These are phyloP conservation scores for Adiantum capillusveneris DNA, from an alignment of 75 land plant genomes.

Conservation along the genomic window DNA sequence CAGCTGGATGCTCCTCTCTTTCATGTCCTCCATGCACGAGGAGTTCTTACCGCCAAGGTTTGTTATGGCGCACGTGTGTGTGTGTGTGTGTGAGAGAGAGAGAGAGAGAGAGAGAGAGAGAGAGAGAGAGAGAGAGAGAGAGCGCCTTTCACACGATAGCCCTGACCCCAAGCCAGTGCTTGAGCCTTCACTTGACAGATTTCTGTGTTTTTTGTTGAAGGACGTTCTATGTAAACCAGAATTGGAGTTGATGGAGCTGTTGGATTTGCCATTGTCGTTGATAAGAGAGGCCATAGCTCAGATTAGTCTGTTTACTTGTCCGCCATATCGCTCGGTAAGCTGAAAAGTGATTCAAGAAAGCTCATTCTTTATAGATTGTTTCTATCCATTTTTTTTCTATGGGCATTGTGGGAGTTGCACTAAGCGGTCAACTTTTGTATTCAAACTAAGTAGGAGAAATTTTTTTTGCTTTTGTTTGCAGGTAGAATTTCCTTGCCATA, in stretches of 20 bases:
- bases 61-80: too few species aligned
- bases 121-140: not conserved
- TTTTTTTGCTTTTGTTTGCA: too few species aligned
- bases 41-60: slow-evolving; percentile 8
- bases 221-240: slow-evolving; percentile 72
- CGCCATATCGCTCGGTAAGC: slow-evolving; percentile 55
- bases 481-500: too few species aligned
- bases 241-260: slow-evolving; percentile 69
- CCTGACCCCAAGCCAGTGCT: not conserved
- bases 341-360: too few species aligned
- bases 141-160: not conserved
- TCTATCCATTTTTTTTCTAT: too few species aligned
- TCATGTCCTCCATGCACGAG: slow-evolving; percentile 2
- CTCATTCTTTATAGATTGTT: too few species aligned
- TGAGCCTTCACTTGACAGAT: too few species aligned
- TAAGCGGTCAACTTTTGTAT: too few species aligned
- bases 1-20: slow-evolving; percentile 1
- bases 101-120: not conserved
- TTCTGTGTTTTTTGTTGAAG: slow-evolving; percentile 37
- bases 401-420: too few species aligned
- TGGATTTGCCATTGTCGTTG: slow-evolving; percentile 51
- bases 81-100: too few species aligned
- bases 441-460: too few species aligned
- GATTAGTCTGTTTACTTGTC: slow-evolving; percentile 57
- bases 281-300: slow-evolving; percentile 41